phyloP scores from a whole-genome alignment of 2,329 filamentous ascomycete genomes.

The Myriosclerotinia curreyana region DNA sequence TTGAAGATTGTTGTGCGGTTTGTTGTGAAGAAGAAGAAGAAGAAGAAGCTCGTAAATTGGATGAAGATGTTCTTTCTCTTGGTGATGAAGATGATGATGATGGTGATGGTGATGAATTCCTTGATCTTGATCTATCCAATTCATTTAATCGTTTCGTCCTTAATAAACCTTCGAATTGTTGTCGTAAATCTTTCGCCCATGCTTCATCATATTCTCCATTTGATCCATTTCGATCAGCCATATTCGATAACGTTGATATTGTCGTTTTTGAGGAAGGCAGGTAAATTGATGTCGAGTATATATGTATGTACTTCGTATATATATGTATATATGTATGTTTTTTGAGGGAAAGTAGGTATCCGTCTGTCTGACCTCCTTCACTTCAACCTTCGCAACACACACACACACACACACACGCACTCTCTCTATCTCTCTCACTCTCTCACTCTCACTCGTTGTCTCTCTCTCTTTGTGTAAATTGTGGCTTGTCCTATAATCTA shows the following conservation, averaged over 20 bases:
- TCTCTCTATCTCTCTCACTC: slow-evolving; percentile 2
- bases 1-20: slow-evolving; percentile 33
- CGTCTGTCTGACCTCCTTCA: slow-evolving; percentile 1
- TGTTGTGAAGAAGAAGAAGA: not conserved
- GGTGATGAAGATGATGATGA: slow-evolving; percentile 42
- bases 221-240: slow-evolving; percentile 34
- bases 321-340: not conserved
- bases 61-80: slow-evolving; percentile 50
- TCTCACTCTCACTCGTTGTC: not conserved
- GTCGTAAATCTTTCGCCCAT: slow-evolving; percentile 74
- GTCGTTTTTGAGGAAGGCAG: not conserved
- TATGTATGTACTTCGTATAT: not conserved
- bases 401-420: too few species aligned
- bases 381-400: slow-evolving; percentile 7
- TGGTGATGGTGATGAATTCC: slow-evolving; percentile 55
- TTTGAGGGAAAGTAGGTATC: not conserved
- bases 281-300: not conserved
- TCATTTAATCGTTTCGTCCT: slow-evolving; percentile 85
- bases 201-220: slow-evolving; percentile 55
- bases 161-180: slow-evolving; percentile 83
- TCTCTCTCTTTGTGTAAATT: not conserved
- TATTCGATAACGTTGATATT: slow-evolving; percentile 15
- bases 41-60: slow-evolving; percentile 44
- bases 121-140: slow-evolving; percentile 62
- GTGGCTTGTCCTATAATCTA: not conserved